phyloP scores from a whole-genome alignment of 192 early-diverging fungal species.

The Backusella westeae region DNA sequence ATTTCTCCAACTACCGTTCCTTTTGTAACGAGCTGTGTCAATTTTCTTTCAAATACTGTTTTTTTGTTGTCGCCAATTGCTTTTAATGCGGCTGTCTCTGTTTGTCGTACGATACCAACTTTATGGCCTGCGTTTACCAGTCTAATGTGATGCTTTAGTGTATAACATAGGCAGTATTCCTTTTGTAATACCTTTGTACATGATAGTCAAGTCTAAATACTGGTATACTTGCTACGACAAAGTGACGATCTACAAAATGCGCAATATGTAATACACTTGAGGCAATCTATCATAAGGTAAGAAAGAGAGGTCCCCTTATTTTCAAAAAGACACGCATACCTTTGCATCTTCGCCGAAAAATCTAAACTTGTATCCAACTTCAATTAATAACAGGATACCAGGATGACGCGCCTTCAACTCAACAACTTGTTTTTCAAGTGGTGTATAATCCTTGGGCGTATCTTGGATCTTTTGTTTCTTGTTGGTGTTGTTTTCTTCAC shows the following conservation, averaged over 20 bases:
- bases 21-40: conserved; percentile 69
- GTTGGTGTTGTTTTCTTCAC: neutral
- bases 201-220: conserved; percentile 77
- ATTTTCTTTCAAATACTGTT: conserved; percentile 65
- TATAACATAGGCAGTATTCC: too few relatives aligned
- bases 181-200: conserved; percentile 57
- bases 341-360: conserved; percentile 91
- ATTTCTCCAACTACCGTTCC: conserved; percentile 55
- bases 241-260: conserved; percentile 74
- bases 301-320: neutral
- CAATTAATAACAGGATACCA: conserved; percentile 74
- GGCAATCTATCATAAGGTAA: conserved; percentile 49
- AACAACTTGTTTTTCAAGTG: conserved; percentile 80
- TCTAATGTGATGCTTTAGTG: conserved; percentile 29
- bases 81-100: conserved; percentile 86
- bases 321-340: conserved; percentile 33
- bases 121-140: conserved; percentile 81
- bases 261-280: conserved; percentile 78
- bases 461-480: neutral
- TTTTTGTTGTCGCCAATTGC: conserved; percentile 63
- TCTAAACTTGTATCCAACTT: conserved; percentile 94
- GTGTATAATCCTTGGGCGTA: conserved; percentile 56
- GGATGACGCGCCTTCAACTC: conserved; percentile 72
- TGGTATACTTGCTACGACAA: conserved; percentile 81
- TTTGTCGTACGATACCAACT: conserved; percentile 82